phyloP scores from a whole-genome alignment of 805 yeast genomes.

The Priceomyces melissophilus region DNA sequence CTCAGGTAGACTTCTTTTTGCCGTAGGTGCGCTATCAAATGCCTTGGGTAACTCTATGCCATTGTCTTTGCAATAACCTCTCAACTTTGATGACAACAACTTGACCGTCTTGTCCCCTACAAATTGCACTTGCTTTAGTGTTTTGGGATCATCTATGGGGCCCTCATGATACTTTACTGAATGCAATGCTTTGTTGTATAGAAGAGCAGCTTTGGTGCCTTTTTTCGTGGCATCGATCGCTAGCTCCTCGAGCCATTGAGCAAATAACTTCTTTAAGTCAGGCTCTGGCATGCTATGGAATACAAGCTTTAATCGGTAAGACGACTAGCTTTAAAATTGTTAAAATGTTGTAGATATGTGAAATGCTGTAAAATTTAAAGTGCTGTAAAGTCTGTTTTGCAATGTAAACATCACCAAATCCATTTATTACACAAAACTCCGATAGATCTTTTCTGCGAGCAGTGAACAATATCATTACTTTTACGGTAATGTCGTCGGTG shows the following conservation, averaged over 20 bases:
- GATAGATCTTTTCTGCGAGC: no score
- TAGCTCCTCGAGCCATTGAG: conserved; percentile 58
- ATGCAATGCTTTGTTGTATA: conserved; percentile 56
- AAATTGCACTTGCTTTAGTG: conserved; percentile 56
- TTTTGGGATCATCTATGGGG: conserved; percentile 51
- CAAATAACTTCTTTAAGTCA: conserved; percentile 51
- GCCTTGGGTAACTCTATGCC: conserved; percentile 44
- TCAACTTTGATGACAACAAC: conserved; percentile 44
- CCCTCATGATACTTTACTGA: conserved; percentile 44
- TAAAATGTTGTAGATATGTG: no score
- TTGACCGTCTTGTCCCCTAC: conserved; percentile 71
- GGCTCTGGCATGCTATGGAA: not conserved
- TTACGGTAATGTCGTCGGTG: conserved; percentile 9
- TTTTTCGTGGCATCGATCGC: conserved; percentile 41
- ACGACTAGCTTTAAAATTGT: no score
- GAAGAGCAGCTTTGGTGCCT: conserved; percentile 50
- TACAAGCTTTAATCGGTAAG: no score
- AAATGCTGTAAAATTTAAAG: no score
- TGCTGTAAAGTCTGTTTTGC: no score
- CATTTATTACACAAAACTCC: no score
- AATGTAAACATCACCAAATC: no score
- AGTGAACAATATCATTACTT: not conserved
- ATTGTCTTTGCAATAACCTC: conserved; percentile 53
- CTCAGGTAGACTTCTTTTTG: no score
- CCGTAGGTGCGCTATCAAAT: conserved; percentile 14